phyloP scores from a whole-genome alignment of 805 yeast genomes.

The Saturnispora quitensis region DNA sequence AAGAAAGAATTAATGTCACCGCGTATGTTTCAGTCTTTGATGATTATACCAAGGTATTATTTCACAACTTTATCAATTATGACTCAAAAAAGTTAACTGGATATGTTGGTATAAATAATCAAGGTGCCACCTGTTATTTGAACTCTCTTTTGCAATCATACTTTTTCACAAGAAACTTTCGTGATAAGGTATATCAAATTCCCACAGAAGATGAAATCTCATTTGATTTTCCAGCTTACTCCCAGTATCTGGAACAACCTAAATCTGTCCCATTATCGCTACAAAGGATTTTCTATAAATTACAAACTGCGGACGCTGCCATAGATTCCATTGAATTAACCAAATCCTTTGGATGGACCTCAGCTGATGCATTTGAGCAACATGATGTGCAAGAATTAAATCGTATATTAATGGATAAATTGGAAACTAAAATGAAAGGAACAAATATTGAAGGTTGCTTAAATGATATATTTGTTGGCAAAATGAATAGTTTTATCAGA shows the following conservation, averaged over 20 bases:
- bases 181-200: constrained; percentile 80
- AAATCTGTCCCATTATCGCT: constrained; percentile 70
- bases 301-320: constrained; percentile 65
- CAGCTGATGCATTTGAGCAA: constrained; percentile 90
- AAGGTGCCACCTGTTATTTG: constrained; percentile 97
- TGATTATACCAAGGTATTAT: constrained; percentile 89
- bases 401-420: constrained; percentile 88
- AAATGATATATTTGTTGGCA: constrained; percentile 85
- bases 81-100: constrained; percentile 86
- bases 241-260: constrained; percentile 26
- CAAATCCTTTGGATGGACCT: constrained; percentile 94
- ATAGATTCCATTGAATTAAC: constrained; percentile 84
- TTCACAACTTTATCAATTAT: constrained; percentile 81
- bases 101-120: constrained; percentile 86
- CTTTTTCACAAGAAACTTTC: constrained; percentile 72
- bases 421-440: constrained; percentile 87
- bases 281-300: constrained; percentile 77
- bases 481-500: constrained; percentile 89
- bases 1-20: constrained; percentile 58
- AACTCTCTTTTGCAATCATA: constrained; percentile 89
- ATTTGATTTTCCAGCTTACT: constrained; percentile 26
- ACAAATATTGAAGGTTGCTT: constrained; percentile 68
- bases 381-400: constrained; percentile 97
- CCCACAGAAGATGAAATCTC: constrained; percentile 57
- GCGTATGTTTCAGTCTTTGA: constrained; percentile 68